Evolutionary conservation across 2,329 filamentous ascomycete species (phyloP).

Genomic region (Colletotrichum filicis): DNA sequence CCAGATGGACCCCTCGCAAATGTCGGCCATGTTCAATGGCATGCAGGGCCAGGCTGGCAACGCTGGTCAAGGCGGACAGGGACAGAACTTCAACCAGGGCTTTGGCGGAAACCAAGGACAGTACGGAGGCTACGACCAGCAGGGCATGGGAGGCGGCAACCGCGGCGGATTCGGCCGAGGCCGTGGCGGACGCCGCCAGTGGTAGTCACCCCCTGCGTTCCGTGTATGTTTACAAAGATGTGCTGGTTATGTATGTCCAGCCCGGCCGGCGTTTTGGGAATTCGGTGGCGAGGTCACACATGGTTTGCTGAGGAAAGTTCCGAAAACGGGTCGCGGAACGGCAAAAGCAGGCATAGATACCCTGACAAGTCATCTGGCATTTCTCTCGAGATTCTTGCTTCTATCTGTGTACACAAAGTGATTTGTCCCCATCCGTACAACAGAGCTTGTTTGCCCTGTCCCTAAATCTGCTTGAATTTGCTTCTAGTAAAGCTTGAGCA

Average conservation of each 20-base stretch:
- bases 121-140: slow-evolving; percentile 61
- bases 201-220: slow-evolving; percentile 1
- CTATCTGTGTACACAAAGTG: background rate
- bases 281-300: slow-evolving; percentile 23
- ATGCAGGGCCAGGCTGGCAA: slow-evolving; percentile 61
- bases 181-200: slow-evolving; percentile 42
- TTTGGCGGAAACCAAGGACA: slow-evolving; percentile 65
- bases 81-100: slow-evolving; percentile 61
- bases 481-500: background rate
- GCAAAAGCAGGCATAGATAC: slow-evolving; percentile 35
- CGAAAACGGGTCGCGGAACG: slow-evolving; percentile 13
- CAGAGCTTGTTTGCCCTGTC: no score
- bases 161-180: slow-evolving; percentile 45
- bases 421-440: no score
- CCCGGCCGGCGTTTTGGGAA: slow-evolving; percentile 30
- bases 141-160: slow-evolving; percentile 55
- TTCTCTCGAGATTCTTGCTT: background rate
- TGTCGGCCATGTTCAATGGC: slow-evolving; percentile 69
- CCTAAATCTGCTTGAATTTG: no score
- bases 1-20: slow-evolving; percentile 71
- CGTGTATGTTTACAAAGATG: slow-evolving; percentile 4
- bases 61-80: slow-evolving; percentile 61
- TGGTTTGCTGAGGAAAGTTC: slow-evolving; percentile 26
- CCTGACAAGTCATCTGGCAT: slow-evolving; percentile 34
- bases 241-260: slow-evolving; percentile 17